A percentile compares a stretch with the other conserved stretches of the same genome.
phyloP scores from a whole-genome alignment of 495 filamentous ascomycete species.

The Talaromyces thailandensis region DNA sequence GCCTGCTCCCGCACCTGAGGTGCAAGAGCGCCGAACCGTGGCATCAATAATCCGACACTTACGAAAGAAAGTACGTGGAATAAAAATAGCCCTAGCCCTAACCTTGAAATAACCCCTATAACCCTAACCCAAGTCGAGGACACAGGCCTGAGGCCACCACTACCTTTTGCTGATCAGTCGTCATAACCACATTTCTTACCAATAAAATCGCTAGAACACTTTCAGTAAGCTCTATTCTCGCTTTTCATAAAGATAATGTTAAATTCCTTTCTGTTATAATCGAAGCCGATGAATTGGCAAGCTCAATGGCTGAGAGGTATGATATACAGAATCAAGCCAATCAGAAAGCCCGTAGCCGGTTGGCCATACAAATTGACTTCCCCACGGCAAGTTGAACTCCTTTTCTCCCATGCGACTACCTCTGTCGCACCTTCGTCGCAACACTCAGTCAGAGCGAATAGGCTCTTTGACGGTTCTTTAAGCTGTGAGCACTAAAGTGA shows the following conservation, averaged over 20 bases:
- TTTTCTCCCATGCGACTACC: background rate
- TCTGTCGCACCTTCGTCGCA: background rate
- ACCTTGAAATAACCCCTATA: background rate
- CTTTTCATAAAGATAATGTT: background rate
- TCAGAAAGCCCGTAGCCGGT: background rate
- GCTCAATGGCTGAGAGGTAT: background rate
- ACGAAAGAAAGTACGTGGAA: too few relatives aligned
- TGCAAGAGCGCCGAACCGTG: too few relatives aligned
- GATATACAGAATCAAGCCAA: background rate
- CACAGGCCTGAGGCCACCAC: background rate
- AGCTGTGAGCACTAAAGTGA: background rate
- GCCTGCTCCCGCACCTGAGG: too few relatives aligned
- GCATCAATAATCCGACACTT: too few relatives aligned
- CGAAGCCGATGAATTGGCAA: background rate
- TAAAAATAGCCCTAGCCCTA: too few relatives aligned
- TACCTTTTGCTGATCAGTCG: background rate
- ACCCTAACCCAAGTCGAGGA: background rate
- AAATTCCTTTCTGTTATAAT: background rate
- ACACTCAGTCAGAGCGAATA: background rate
- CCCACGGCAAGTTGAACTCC: background rate
- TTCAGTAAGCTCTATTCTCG: background rate
- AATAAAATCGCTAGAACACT: background rate
- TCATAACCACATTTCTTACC: background rate
- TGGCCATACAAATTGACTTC: background rate
- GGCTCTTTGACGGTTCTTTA: background rate